Conservation (phyloP, 1,284 basidiomycete genomes). For the Xerocomus amazonicus region DNA sequence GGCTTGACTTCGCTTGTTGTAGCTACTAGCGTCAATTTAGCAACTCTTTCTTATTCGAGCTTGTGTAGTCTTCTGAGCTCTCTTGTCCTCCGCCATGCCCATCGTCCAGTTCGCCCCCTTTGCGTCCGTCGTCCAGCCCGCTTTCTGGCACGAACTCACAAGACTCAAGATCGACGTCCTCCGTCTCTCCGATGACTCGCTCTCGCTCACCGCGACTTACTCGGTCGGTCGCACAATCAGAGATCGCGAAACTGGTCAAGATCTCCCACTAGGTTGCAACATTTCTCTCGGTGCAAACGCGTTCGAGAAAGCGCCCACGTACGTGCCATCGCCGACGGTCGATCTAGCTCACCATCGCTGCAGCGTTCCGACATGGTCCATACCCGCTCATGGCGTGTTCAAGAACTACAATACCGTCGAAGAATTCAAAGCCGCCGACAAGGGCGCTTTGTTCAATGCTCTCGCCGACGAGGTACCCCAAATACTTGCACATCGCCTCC, state of each 20-base stretch:
- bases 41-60: slow-evolving; percentile 11
- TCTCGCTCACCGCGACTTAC: slow-evolving; percentile 69
- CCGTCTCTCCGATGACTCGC: slow-evolving; percentile 72
- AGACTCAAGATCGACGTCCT: slow-evolving; percentile 89
- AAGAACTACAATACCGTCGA: slow-evolving; percentile 98
- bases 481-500: not conserved
- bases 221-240: slow-evolving; percentile 66
- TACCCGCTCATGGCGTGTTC: slow-evolving; percentile 58
- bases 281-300: slow-evolving; percentile 58
- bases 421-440: slow-evolving; percentile 89
- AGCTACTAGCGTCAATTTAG: not conserved
- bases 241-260: slow-evolving; percentile 70
- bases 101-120: slow-evolving; percentile 88
- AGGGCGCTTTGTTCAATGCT: slow-evolving; percentile 77
- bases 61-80: not conserved
- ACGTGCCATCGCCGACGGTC: slow-evolving; percentile 28
- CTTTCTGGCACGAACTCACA: slow-evolving; percentile 92
- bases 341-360: slow-evolving; percentile 4
- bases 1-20: slow-evolving; percentile 11
- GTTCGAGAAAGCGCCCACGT: slow-evolving; percentile 44
- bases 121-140: slow-evolving; percentile 81
- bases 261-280: slow-evolving; percentile 60
- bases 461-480: slow-evolving; percentile 56
- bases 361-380: slow-evolving; percentile 43
- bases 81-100: slow-evolving; percentile 33